Conservation (phyloP, 352 stramenopile species). For the Pilasporangium apinafurcum region DNA sequence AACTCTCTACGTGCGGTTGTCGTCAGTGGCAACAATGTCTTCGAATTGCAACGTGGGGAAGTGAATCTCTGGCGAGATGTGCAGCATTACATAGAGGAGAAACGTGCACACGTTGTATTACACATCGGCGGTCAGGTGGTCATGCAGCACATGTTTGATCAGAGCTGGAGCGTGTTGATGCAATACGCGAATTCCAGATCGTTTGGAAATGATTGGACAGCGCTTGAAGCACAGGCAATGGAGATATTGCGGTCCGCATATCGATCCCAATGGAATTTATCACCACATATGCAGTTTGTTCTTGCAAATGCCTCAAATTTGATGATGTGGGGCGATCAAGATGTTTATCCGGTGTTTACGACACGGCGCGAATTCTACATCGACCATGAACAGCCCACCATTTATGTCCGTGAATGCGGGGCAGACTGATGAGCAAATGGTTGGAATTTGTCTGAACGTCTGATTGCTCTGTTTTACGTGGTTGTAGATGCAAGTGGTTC, state of each 20-base stretch:
- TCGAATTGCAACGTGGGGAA: slow-evolving; percentile 34
- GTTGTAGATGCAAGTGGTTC: slow-evolving; percentile 66
- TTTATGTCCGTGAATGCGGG: slow-evolving; percentile 16
- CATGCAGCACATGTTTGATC: slow-evolving; percentile 66
- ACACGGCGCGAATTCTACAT: slow-evolving; percentile 43
- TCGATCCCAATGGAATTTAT: slow-evolving; percentile 58
- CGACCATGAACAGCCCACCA: slow-evolving; percentile 50
- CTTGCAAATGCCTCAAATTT: slow-evolving; percentile 66
- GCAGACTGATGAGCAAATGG: neutral
- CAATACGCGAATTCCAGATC: slow-evolving; percentile 27
- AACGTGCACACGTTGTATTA: slow-evolving; percentile 32
- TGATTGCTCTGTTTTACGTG: neutral
- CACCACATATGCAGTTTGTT: slow-evolving; percentile 31
- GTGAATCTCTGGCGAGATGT: slow-evolving; percentile 43
- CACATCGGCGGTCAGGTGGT: slow-evolving; percentile 68
- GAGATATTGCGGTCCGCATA: slow-evolving; percentile 61
- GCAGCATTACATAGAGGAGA: slow-evolving; percentile 18
- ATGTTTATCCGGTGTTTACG: slow-evolving; percentile 67
- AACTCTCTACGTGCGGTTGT: slow-evolving; percentile 18
- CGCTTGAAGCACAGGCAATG: slow-evolving; percentile 37
- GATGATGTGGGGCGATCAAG: slow-evolving; percentile 77
- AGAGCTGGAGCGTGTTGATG: slow-evolving; percentile 50
- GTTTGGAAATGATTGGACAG: slow-evolving; percentile 19
- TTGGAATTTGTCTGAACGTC: neutral
- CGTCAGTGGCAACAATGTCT: slow-evolving; percentile 49